phyloP scores from a whole-genome alignment of 164 flowering plant species.

The Tetracentron sinense region DNA sequence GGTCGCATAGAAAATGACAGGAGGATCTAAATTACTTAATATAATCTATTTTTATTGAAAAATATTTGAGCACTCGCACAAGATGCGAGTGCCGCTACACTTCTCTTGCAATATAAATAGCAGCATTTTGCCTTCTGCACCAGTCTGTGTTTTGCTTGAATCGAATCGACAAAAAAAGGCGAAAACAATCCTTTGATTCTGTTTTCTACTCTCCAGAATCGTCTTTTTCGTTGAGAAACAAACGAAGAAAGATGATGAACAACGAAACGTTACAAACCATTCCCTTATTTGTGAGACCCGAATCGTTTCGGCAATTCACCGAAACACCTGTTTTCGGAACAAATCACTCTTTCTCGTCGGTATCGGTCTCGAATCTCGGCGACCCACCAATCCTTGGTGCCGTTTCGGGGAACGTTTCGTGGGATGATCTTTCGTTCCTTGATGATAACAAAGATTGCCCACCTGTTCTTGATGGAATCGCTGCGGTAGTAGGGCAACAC shows the following conservation, averaged over 20 bases:
- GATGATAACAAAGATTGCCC: not conserved
- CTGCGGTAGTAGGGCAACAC: slow-evolving; percentile 68
- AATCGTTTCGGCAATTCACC: not conserved
- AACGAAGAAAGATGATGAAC: slow-evolving; percentile 10
- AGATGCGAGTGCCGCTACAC: too few relatives aligned
- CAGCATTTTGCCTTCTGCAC: too few relatives aligned
- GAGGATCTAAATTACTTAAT: slow-evolving; percentile 22
- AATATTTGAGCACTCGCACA: too few relatives aligned
- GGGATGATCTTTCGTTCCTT: not conserved
- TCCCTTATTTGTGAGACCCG: slow-evolving; percentile 11
- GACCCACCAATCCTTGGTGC: not conserved
- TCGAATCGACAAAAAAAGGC: not conserved
- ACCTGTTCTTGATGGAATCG: slow-evolving; percentile 70
- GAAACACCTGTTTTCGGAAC: slow-evolving; percentile 14
- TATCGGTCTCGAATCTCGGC: not conserved
- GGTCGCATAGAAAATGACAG: slow-evolving; percentile 43
- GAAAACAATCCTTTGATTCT: not conserved
- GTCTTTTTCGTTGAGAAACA: not conserved
- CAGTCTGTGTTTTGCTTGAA: not conserved
- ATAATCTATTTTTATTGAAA: slow-evolving; percentile 2
- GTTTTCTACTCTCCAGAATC: not conserved
- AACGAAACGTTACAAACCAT: slow-evolving; percentile 3
- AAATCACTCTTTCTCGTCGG: slow-evolving; percentile 1
- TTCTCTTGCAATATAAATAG: not conserved
- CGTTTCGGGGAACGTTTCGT: not conserved